Base-by-base conservation (phyloP, 2,329 filamentous ascomycete genomes). In the Colletotrichum liaoningense region DNA sequence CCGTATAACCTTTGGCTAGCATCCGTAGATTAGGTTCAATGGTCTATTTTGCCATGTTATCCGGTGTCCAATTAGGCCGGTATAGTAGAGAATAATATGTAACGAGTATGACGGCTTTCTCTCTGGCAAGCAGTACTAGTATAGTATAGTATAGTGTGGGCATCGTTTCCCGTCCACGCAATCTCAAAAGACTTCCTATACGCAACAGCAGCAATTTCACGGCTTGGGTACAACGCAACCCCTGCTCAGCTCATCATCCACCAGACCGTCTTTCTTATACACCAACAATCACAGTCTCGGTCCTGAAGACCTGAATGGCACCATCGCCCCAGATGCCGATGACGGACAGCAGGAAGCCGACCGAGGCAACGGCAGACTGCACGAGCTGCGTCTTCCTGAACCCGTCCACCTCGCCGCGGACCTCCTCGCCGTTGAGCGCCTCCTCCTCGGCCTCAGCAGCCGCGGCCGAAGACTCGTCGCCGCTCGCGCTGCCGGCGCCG, bases 301-400 rank as follows among this genome's bases (percentile, higher is more conserved):
- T 69, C 68, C 75, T 68, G 67, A 75, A 76, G 38, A 73, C 75
- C 63, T 72, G 75, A 24, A 77, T 74, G 54, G 84, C 84, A 30
- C 90, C 89, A 79, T 92, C 91, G 5, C 91, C 91, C 91, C 91
- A 93, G 77, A 93, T 89, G 19, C 91, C 91, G 46, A 93, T 82
- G 22, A 93, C 85, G 24, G 90, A 88, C 84, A 93, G 87, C 67
- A 86, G 81, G 80, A 93, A 92, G 4, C 87, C 90, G 56, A 90
- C 69, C 4, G 88, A 88, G 2, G 89, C 85, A 35, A 92, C 77
- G 6, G 82, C 85, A 9, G 88, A 89, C 79, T 89, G 86, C 12
- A 89, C 84, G 38, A 89, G 75, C 78, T 91, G 88, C 76, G 86
- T 87, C 79, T 85, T 86, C 55, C 87, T 83, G 76, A 91, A 88